Evolutionary conservation across 305 asterid species (phyloP).

Genomic region (Rubia tinctorum): DNA sequence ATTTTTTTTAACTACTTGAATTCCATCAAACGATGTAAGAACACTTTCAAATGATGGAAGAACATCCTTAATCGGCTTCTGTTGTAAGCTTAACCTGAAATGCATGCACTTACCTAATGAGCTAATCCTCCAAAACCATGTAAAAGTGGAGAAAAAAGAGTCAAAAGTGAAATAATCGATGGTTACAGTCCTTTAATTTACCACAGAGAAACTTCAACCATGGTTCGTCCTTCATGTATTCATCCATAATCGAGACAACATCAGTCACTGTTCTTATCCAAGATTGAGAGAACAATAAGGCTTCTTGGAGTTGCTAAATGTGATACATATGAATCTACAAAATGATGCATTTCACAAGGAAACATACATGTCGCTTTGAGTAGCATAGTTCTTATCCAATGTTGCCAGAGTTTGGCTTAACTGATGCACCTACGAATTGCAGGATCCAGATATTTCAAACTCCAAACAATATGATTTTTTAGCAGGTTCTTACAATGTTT

Average conservation of each 20-base stretch:
- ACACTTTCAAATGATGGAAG: conserved; percentile 39
- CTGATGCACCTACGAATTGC: conserved; percentile 52
- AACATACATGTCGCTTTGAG: conserved; percentile 69
- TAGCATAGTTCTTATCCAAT: conserved; percentile 82
- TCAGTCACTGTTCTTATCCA: conserved; percentile 46
- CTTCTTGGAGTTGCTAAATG: neutral
- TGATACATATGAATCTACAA: neutral
- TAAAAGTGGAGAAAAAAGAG: neutral
- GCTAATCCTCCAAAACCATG: neutral
- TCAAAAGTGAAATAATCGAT: conserved; percentile 9
- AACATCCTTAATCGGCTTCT: conserved; percentile 29
- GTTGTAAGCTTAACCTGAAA: conserved; percentile 57
- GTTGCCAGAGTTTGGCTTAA: conserved; percentile 62
- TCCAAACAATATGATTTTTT: conserved; percentile 4
- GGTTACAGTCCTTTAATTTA: conserved; percentile 57
- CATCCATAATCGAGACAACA: conserved; percentile 72
- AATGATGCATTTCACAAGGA: neutral
- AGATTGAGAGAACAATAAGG: neutral
- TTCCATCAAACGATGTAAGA: conserved; percentile 35
- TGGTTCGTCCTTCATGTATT: conserved; percentile 84
- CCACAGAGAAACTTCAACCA: conserved; percentile 76
- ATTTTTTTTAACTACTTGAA: conserved; percentile 38
- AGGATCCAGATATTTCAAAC: neutral
- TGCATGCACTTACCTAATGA: neutral
- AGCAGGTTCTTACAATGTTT: conserved; percentile 2